Evolutionary conservation across 306 rosid genomes (phyloP).

Genomic region (Morella rubra): DNA sequence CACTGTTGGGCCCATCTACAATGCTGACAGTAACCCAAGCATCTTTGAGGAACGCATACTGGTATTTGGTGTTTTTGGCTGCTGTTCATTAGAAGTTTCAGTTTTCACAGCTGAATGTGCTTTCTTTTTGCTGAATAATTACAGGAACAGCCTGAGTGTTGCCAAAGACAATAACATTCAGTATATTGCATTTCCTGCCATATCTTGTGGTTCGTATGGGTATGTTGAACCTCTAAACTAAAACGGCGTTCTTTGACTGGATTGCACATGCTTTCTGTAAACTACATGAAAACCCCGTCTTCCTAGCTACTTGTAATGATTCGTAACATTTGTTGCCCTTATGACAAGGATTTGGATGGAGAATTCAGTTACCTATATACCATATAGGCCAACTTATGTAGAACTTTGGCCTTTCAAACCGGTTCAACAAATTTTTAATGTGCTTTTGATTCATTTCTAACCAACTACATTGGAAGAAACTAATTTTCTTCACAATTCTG

Average conservation of each 20-base stretch:
- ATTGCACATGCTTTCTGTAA: background rate
- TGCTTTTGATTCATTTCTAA: background rate
- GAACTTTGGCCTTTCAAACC: background rate
- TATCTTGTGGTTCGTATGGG: constrained; percentile 88
- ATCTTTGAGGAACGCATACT: constrained; percentile 69
- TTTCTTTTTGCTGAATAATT: constrained; percentile 17
- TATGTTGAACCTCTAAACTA: constrained; percentile 38
- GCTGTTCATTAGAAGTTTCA: constrained; percentile 1
- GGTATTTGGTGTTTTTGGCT: constrained; percentile 36
- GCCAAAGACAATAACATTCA: constrained; percentile 69
- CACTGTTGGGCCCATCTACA: constrained; percentile 82
- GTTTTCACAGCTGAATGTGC: background rate
- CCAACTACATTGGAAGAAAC: background rate
- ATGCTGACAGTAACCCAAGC: constrained; percentile 41
- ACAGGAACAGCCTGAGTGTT: constrained; percentile 75
- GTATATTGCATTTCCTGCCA: constrained; percentile 81
- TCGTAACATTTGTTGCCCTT: background rate
- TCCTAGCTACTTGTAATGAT: background rate
- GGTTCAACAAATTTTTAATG: background rate
- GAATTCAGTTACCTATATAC: background rate
- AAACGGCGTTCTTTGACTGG: background rate
- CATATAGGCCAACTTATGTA: background rate
- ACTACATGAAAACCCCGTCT: background rate
- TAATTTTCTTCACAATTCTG: background rate
- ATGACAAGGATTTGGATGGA: background rate